These are phyloP conservation scores for Mrakia blollopis DNA, from an alignment of 768 basidiomycete genomes.

Conservation along the genomic window DNA sequence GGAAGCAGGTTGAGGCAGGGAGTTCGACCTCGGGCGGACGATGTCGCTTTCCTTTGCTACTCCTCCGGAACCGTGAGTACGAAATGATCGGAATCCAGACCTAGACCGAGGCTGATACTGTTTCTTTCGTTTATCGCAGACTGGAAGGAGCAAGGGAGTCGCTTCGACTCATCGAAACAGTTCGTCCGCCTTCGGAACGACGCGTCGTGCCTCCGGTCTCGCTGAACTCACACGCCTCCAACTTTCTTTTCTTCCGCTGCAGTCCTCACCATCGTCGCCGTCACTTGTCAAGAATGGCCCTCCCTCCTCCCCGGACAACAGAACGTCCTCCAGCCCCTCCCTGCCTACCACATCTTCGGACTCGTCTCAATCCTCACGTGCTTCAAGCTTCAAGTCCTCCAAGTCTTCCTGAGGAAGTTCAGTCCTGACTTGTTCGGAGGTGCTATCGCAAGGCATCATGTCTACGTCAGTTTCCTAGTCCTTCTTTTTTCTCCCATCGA, in stretches of 20 bases:
- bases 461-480: background rate
- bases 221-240: background rate
- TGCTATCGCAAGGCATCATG: conserved; percentile 17
- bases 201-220: background rate
- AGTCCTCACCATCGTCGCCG: background rate
- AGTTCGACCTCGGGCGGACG: background rate
- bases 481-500: too few relatives aligned
- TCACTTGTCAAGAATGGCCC: background rate
- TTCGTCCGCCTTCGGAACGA: background rate
- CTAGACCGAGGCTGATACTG: background rate
- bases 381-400: background rate
- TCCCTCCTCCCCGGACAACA: background rate
- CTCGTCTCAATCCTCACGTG: conserved; percentile 2
- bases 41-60: conserved; percentile 14
- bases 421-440: conserved; percentile 64
- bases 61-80: conserved; percentile 17
- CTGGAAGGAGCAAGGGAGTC: conserved; percentile 13
- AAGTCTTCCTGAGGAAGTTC: conserved; percentile 53
- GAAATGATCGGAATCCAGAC: too few relatives aligned
- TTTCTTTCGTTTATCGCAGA: background rate
- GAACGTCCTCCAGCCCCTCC: conserved; percentile 5
- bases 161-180: conserved; percentile 4
- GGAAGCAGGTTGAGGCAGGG: background rate
- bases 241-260: background rate
- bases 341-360: conserved; percentile 15